Percentiles rank a stretch among this genome's conserved stretches.
Conservation (phyloP, 768 basidiomycete species). For the Boletus insuetus region DNA sequence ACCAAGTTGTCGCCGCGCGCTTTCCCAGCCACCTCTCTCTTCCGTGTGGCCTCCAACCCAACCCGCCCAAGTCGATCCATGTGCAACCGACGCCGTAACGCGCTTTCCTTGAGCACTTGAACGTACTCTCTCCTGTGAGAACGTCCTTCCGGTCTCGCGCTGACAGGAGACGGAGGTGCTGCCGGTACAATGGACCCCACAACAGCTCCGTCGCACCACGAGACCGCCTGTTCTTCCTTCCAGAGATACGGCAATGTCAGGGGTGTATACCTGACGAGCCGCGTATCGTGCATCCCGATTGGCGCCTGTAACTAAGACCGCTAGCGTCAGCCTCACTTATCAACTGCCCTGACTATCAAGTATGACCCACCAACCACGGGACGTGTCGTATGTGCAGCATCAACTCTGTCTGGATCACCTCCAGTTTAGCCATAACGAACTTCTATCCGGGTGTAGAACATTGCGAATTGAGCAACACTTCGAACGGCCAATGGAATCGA, state of each 20-base stretch:
- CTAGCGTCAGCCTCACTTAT: background rate
- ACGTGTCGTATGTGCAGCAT: slow-evolving; percentile 6
- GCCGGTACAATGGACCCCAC: background rate
- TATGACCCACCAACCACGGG: slow-evolving; percentile 16
- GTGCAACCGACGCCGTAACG: slow-evolving; percentile 16
- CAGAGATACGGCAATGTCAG: slow-evolving; percentile 15
- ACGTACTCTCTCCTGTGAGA: slow-evolving; percentile 18
- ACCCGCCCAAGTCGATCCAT: slow-evolving; percentile 2
- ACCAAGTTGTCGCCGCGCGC: background rate
- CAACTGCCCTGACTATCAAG: background rate
- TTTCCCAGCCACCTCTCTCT: background rate
- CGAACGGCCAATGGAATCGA: background rate
- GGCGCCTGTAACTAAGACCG: slow-evolving; percentile 11
- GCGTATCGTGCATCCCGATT: slow-evolving; percentile 15
- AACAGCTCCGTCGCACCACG: background rate
- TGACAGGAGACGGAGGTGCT: background rate
- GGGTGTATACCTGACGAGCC: slow-evolving; percentile 16
- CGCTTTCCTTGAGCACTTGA: slow-evolving; percentile 19
- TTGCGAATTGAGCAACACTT: background rate
- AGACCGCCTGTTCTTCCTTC: slow-evolving; percentile 4
- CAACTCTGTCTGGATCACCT: slow-evolving; percentile 21
- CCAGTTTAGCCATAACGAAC: slow-evolving; percentile 15
- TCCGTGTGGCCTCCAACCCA: background rate
- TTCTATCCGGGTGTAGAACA: background rate
- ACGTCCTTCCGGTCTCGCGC: background rate